A percentile compares a stretch with the other conserved stretches of the same genome.
phyloP scores from a whole-genome alignment of 1,139 yeast species.

The Geotrichum restrictum region DNA sequence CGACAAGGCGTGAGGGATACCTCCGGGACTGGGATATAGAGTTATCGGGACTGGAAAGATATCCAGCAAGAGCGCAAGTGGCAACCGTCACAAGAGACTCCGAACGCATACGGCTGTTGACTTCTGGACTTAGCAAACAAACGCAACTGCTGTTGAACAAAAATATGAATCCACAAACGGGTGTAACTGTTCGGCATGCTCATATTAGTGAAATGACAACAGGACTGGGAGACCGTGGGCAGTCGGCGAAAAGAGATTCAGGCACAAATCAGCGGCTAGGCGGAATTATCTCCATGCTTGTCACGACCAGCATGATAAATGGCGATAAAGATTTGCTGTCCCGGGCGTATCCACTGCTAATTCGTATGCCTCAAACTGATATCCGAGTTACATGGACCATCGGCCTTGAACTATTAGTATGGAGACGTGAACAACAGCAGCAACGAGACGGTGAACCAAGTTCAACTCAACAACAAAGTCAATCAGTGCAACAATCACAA shows the following conservation, averaged over 20 bases:
- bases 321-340: slow-evolving; percentile 45
- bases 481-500: not conserved
- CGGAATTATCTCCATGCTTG: not conserved
- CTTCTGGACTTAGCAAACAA: not conserved
- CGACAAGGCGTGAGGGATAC: slow-evolving; percentile 4
- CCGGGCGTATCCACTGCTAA: slow-evolving; percentile 42
- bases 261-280: not conserved
- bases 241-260: not conserved
- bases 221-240: not conserved
- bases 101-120: slow-evolving; percentile 1
- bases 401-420: slow-evolving; percentile 40
- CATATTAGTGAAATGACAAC: not conserved
- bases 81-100: slow-evolving; percentile 4
- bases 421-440: slow-evolving; percentile 29
- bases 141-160: slow-evolving; percentile 10
- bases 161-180: slow-evolving; percentile 2
- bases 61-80: not conserved
- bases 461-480: not conserved
- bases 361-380: slow-evolving; percentile 44
- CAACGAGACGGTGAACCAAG: not conserved
- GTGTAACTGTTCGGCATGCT: slow-evolving; percentile 1
- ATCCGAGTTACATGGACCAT: slow-evolving; percentile 48
- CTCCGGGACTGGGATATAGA: slow-evolving; percentile 12
- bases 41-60: slow-evolving; percentile 6
- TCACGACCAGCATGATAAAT: slow-evolving; percentile 32